Conservation (phyloP, 148 eudicot genomes). For the Diospyros lotus region DNA sequence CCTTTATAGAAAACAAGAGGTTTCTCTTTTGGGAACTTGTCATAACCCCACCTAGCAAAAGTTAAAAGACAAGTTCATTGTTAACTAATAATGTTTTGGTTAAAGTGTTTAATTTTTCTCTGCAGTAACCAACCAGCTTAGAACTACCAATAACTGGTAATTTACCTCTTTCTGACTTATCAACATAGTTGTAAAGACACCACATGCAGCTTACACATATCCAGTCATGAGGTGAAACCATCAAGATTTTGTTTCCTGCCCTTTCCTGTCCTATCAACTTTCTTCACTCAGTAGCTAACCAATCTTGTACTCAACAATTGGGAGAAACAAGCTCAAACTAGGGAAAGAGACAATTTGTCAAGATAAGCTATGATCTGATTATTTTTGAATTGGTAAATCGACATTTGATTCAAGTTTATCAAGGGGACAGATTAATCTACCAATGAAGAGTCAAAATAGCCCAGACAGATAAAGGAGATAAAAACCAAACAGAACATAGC, state of each 20-base stretch:
- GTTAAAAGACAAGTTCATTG: slow-evolving; percentile 3
- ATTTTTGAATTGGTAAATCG: neutral
- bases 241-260: neutral
- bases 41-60: slow-evolving; percentile 73
- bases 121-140: too few relatives aligned
- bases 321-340: neutral
- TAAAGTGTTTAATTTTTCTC: too few relatives aligned
- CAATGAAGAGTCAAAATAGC: neutral
- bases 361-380: neutral
- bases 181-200: too few relatives aligned
- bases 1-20: slow-evolving; percentile 79
- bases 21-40: slow-evolving; percentile 80
- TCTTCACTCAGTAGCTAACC: neutral
- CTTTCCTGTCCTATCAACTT: neutral
- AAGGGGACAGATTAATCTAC: neutral
- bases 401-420: neutral
- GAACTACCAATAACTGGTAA: too few relatives aligned
- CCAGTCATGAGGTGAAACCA: neutral
- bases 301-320: neutral
- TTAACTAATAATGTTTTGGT: slow-evolving; percentile 1
- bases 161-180: too few relatives aligned
- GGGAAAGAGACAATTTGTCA: neutral
- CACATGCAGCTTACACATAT: neutral
- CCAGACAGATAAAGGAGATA: too few relatives aligned
- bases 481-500: too few relatives aligned